Percentiles rank a stretch among this genome's conserved stretches.
These are phyloP conservation scores for Leishmania tarentolae DNA, from an alignment of 208 protist species.

Conservation along the genomic window DNA sequence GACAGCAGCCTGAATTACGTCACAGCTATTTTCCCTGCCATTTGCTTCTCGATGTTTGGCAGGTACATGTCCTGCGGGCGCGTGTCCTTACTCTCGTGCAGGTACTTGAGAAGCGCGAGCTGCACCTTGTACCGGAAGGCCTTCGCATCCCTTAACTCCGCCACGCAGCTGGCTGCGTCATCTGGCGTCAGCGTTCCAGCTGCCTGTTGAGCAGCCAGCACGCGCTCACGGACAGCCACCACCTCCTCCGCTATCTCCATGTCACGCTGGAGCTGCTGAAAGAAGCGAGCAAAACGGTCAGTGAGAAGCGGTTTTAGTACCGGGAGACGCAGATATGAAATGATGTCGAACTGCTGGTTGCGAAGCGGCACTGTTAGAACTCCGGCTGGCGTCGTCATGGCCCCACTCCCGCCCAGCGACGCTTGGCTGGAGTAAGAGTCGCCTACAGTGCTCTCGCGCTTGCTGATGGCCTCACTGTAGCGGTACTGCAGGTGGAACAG, in stretches of 20 bases:
- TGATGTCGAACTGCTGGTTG: conserved; percentile 61
- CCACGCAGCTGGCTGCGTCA: conserved; percentile 38
- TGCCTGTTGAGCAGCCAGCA: conserved; percentile 37
- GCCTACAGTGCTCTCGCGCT: not conserved
- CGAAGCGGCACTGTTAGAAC: conserved; percentile 46
- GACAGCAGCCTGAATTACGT: not conserved
- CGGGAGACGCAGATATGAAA: conserved; percentile 76
- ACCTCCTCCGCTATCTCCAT: conserved; percentile 55
- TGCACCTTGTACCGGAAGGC: conserved; percentile 69
- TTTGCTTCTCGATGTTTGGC: conserved; percentile 58
- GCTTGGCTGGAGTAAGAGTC: not conserved
- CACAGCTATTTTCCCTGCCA: conserved; percentile 6
- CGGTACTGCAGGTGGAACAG: conserved; percentile 82
- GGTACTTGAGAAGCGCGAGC: conserved; percentile 80
- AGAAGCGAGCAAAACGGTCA: conserved; percentile 76
- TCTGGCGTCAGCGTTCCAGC: conserved; percentile 32
- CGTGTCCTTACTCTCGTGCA: conserved; percentile 86
- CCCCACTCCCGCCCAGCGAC: not conserved
- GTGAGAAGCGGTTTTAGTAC: conserved; percentile 75
- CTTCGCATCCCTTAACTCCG: conserved; percentile 43
- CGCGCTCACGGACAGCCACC: conserved; percentile 40
- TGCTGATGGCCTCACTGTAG: conserved; percentile 61
- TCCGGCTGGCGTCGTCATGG: conserved; percentile 10
- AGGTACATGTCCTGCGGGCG: conserved; percentile 79
- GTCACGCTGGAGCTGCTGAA: conserved; percentile 51